Evolutionary conservation across 345 rosid genomes (phyloP), one percentile per base, ranked within the genome.

Genomic region (Populus pruinosa): DNA sequence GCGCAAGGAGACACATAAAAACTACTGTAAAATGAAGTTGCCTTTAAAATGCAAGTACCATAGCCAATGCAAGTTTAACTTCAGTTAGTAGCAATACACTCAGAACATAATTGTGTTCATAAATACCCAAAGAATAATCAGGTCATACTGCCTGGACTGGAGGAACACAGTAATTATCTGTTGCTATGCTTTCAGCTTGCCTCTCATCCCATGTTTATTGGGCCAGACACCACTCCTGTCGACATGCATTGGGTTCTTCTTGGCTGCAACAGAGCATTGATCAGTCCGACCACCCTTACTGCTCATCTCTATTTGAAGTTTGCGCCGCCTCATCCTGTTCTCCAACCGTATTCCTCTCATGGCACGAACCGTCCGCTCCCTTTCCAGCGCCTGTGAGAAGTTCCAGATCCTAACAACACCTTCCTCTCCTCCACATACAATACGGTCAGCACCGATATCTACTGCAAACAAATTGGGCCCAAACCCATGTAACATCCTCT

Each of bases 361-460:
- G 49, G 90, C 90, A 61, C 83, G 87, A 68, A 80, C 91, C 82
- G 91, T 91, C 39, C 25, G 80, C 83, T 91, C 98, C 27, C 83
- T 85, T 82, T 93, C 98, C 76, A 93, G 76, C 25, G 98, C 98
- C 69, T 87, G 82, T 47, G 97, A 87, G 83, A 94, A 95, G 81
- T 93, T 92, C 99, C 97, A 95, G 56, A 95, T 86, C 82, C 97
- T 85, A 43, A 90, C 97, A 68, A 85, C 85, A 47, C 97, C 97
- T 72, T 91, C 93, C 89, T 93, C 99, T 8, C 98, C 98, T 38
- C 97, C 98, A 33, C 94, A 89, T 10, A 95, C 92, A 67, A 93
- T 91, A 33, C 98, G 90, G 82, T 95, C 99, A 70, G 92, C 93
- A 20, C 97, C 97, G 35, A 95, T 83, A 76, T 77, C 89, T 70